Evolutionary conservation across 371 early-diverging fungal genomes (phyloP).

Genomic region (Mucor indicus): DNA sequence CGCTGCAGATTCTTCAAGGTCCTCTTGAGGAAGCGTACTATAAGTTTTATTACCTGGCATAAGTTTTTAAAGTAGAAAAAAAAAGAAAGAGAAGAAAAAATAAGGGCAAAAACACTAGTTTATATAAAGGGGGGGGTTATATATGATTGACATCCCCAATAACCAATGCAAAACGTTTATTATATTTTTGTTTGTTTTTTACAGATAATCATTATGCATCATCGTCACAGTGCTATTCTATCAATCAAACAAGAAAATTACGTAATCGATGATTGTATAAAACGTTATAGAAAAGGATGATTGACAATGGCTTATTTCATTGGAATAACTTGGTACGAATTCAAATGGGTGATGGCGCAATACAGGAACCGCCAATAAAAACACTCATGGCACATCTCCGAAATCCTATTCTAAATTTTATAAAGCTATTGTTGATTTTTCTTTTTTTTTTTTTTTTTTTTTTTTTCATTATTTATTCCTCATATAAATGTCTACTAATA

Average conservation of each 20-base stretch:
- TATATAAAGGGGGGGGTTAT: too few species aligned
- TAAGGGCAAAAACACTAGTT: not conserved
- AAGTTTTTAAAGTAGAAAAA: not conserved
- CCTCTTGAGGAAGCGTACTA: conserved; percentile 14
- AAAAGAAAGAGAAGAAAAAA: not conserved
- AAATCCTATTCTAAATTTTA: not conserved
- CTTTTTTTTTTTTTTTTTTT: not conserved
- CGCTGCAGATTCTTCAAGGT: conserved; percentile 7
- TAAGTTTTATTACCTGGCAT: conserved; percentile 7
- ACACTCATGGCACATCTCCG: conserved; percentile 8
- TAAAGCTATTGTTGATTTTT: not conserved
- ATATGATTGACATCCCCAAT: too few species aligned
- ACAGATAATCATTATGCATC: too few species aligned
- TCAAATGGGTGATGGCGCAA: conserved; percentile 17
- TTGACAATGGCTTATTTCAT: too few species aligned
- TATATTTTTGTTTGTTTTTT: too few species aligned
- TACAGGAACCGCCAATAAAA: conserved; percentile 23
- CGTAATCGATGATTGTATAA: not conserved
- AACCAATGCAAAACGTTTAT: too few species aligned
- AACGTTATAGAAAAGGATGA: too few species aligned
- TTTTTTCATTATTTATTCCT: not conserved
- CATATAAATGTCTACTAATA: conserved; percentile 70
- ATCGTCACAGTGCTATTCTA: not conserved
- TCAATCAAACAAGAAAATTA: not conserved
- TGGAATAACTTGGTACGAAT: conserved; percentile 17